phyloP scores from a whole-genome alignment of 2,329 filamentous ascomycete species.

The Sporothrix protearum region DNA sequence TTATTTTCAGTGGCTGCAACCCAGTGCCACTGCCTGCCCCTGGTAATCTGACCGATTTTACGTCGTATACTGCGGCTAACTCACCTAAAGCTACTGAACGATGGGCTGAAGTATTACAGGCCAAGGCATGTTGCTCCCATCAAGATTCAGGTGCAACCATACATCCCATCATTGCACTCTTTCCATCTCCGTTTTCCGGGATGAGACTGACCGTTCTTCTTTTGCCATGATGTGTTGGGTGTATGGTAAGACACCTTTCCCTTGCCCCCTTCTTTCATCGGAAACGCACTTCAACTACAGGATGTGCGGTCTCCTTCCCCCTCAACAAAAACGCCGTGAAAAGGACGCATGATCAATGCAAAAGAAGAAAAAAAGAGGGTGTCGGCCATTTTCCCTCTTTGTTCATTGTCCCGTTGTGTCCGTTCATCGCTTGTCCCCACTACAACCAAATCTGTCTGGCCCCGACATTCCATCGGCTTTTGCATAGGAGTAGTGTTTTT shows the following conservation, averaged over 20 bases:
- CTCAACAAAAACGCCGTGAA: not conserved
- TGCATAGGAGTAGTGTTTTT: not conserved
- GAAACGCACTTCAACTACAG: not conserved
- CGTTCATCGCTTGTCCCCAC: not conserved
- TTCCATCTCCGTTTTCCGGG: not conserved
- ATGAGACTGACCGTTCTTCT: not conserved
- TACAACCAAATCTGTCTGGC: not conserved
- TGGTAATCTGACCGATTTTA: constrained; percentile 2
- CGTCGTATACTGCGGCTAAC: constrained; percentile 16
- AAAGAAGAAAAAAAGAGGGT: not conserved
- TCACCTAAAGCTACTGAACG: not conserved
- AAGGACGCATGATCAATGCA: not conserved
- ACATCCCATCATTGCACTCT: too few species aligned
- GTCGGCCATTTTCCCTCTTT: constrained; percentile 5
- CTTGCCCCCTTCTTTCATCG: not conserved
- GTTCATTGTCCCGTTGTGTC: not conserved
- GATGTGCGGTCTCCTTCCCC: not conserved
- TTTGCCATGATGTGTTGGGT: not conserved
- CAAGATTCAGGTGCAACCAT: not conserved
- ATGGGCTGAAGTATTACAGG: not conserved
- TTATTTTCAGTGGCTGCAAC: not conserved
- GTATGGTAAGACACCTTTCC: not conserved
- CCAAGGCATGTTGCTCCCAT: constrained; percentile 6
- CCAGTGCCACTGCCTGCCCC: too few species aligned
- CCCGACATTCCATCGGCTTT: not conserved